These are phyloP conservation scores for Pelargonium fulgidum DNA, from an alignment of 441 rosid species.

Conservation along the genomic window DNA sequence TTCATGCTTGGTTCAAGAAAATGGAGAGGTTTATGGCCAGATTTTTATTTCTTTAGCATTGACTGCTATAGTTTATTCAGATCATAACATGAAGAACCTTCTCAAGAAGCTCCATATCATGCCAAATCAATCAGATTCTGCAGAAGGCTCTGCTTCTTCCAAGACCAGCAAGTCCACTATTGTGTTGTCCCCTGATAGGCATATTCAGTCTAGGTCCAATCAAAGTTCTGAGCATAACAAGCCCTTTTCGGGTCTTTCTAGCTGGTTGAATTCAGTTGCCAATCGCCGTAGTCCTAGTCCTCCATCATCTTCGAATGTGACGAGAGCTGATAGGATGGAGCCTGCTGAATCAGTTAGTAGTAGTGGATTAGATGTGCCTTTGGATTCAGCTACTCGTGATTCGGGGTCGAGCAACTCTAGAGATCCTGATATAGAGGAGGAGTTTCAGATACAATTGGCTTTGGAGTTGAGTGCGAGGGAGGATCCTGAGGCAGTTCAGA, in stretches of 20 bases:
- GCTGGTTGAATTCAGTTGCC: slow-evolving; percentile 74
- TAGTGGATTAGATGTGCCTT: slow-evolving; percentile 37
- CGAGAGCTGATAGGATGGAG: slow-evolving; percentile 37
- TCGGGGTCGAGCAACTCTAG: slow-evolving; percentile 47
- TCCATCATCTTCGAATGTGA: slow-evolving; percentile 55
- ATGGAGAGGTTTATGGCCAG: slow-evolving; percentile 64
- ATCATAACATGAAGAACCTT: slow-evolving; percentile 68
- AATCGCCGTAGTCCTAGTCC: slow-evolving; percentile 45
- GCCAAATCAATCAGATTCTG: slow-evolving; percentile 56
- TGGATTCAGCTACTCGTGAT: slow-evolving; percentile 44
- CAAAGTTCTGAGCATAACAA: slow-evolving; percentile 46
- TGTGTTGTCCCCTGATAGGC: slow-evolving; percentile 34
- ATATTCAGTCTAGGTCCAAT: slow-evolving; percentile 30
- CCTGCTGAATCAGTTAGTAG: slow-evolving; percentile 35
- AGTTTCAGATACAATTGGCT: slow-evolving; percentile 89
- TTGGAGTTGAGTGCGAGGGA: slow-evolving; percentile 89
- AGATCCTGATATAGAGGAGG: slow-evolving; percentile 85
- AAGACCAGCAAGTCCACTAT: slow-evolving; percentile 42
- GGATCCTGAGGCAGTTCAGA: slow-evolving; percentile 96
- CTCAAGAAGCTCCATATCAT: slow-evolving; percentile 75
- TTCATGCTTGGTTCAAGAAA: slow-evolving; percentile 62
- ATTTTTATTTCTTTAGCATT: slow-evolving; percentile 49
- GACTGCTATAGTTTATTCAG: slow-evolving; percentile 26
- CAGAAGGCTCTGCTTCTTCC: slow-evolving; percentile 57
- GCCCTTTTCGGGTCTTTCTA: slow-evolving; percentile 68